phyloP scores from a whole-genome alignment of 192 early-diverging fungal species.

The Allomyces macrogynus region DNA sequence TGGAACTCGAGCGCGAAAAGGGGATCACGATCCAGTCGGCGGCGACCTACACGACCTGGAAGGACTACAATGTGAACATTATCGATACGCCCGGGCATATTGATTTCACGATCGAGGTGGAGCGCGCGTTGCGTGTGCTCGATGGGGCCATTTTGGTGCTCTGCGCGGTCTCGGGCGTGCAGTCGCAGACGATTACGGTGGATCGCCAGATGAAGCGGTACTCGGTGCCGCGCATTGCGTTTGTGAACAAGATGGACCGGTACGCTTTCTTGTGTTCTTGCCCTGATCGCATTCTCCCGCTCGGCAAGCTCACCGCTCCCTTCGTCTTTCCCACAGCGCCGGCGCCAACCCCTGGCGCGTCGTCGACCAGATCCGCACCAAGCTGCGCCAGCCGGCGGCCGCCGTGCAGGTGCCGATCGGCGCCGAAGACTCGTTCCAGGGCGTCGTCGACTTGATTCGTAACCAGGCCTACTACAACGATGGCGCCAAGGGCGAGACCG shows the following conservation, averaged over 20 bases:
- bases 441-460: slow-evolving; percentile 76
- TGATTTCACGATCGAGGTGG: slow-evolving; percentile 77
- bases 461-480: slow-evolving; percentile 80
- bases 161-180: slow-evolving; percentile 67
- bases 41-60: slow-evolving; percentile 67
- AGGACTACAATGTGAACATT: slow-evolving; percentile 57
- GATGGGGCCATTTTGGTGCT: slow-evolving; percentile 71
- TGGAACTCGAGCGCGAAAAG: slow-evolving; percentile 93
- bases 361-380: slow-evolving; percentile 56
- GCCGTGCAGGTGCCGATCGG: slow-evolving; percentile 73
- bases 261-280: slow-evolving; percentile 2
- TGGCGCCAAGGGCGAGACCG: slow-evolving; percentile 55
- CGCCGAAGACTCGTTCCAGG: slow-evolving; percentile 62
- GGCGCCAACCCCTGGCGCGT: slow-evolving; percentile 66
- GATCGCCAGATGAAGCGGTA: slow-evolving; percentile 82
- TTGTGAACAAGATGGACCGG: slow-evolving; percentile 84
- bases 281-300: background rate
- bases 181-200: slow-evolving; percentile 73
- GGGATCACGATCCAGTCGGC: slow-evolving; percentile 77
- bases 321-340: slow-evolving; percentile 15
- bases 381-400: slow-evolving; percentile 56
- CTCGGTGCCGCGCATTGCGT: slow-evolving; percentile 64
- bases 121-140: slow-evolving; percentile 65
- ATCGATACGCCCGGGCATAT: slow-evolving; percentile 81
- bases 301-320: background rate